Evolutionary conservation across 2,329 filamentous ascomycete genomes (phyloP), one percentile per base, ranked within the genome.

Genomic region (Aspergillus jensenii): DNA sequence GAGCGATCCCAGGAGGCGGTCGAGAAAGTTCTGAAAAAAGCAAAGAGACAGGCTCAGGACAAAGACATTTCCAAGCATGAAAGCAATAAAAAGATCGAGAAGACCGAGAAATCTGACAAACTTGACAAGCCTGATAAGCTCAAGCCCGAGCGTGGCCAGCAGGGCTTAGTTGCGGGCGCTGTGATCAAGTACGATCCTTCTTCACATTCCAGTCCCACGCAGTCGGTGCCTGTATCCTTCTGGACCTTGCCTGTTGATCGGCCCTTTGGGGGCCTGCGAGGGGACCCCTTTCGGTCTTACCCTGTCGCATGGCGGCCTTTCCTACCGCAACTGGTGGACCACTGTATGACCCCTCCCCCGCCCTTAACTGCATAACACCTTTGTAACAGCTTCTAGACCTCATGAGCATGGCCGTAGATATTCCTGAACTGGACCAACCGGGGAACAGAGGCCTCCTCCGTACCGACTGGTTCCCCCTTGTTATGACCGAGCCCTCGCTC

Each of bases 391-490:
- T 23, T 37, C 7, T 52, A 76, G 73, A 76, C 55, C 60, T 76
- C 14, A 51, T 68, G 21, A 65, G 70, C 59, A 74, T 80, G 64
- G 75, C 76, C 4, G 70, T 76, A 35, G 73, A 78, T 45, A 73
- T 78, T 12, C 77, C 77, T 14, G 74, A 78, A 45, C 68, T 79
- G 23, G 77, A 79, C 51, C 66, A 67, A 12, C 67, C 67, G 0
- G 64, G 65, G 2, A 69, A 69, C 43, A 64, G 64, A n/a, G 69
- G 68, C 11, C 67, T 76, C 6, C 64, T 80, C 6, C 68, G 75
- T 56, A 70, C 72, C 19, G 59, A 66, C 15, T 79, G 77, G 69
- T 74, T 79, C 39, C 76, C 75, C 6, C 68, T 80, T 35, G 70
- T 75, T n/a, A 70, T 78, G 59, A 73, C 71, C 25, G 75, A 78